Percentiles rank a stretch among this genome's conserved stretches.
These are phyloP conservation scores for Naganishia albida DNA, from an alignment of 1,284 basidiomycete genomes.

Conservation along the genomic window DNA sequence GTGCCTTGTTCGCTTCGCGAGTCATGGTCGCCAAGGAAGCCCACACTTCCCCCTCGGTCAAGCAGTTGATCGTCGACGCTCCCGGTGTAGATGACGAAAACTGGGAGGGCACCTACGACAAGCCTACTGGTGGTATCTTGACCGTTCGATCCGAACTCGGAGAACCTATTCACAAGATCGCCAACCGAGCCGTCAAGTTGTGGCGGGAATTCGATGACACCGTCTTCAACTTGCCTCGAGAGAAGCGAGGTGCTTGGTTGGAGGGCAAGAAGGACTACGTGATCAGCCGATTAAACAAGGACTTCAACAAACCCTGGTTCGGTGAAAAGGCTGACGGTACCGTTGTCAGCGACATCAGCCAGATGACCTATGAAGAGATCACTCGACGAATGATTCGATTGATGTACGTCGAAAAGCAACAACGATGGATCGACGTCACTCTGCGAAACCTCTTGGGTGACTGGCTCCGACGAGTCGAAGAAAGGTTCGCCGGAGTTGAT, in stretches of 20 bases:
- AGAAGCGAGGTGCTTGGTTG: constrained; percentile 89
- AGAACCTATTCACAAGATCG: constrained; percentile 98
- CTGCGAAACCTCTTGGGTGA: constrained; percentile 93
- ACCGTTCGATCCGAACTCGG: constrained; percentile 97
- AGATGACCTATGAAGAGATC: constrained; percentile 99
- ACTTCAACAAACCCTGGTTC: constrained; percentile 98
- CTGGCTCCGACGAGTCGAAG: constrained; percentile 94
- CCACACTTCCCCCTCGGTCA: constrained; percentile 89
- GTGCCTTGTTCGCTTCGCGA: constrained; percentile 90
- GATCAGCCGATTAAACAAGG: constrained; percentile 87
- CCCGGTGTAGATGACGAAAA: constrained; percentile 85
- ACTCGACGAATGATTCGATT: constrained; percentile 85
- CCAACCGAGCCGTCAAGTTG: constrained; percentile 90
- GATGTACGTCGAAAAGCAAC: constrained; percentile 89
- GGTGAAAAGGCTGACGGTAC: constrained; percentile 87
- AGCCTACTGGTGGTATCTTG: constrained; percentile 92
- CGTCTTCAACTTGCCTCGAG: constrained; percentile 90
- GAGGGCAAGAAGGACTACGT: constrained; percentile 83
- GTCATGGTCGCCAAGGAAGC: constrained; percentile 99
- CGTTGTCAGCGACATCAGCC: constrained; percentile 80
- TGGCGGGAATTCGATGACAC: constrained; percentile 99
- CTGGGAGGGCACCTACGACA: constrained; percentile 95
- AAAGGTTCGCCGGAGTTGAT: constrained; percentile 93
- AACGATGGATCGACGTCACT: constrained; percentile 92
- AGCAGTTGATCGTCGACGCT: constrained; percentile 93